Percentiles rank a stretch among this genome's conserved stretches.
These are phyloP conservation scores for Fusarium heterosporum DNA, from an alignment of 2,329 filamentous ascomycete genomes.

Conservation along the genomic window DNA sequence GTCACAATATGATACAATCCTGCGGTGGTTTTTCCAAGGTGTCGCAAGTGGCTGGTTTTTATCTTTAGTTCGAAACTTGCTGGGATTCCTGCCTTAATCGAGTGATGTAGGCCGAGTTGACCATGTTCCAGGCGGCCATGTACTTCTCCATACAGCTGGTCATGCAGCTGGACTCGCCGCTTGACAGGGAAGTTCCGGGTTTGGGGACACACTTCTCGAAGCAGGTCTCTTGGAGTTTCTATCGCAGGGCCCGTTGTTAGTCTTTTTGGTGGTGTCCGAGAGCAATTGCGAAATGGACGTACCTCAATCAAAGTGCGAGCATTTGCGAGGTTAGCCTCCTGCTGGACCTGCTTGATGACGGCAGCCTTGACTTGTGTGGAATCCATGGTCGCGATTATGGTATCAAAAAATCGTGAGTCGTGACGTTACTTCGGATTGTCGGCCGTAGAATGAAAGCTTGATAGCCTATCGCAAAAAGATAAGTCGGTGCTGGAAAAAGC, in stretches of 20 bases:
- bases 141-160: slow-evolving; percentile 87
- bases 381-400: slow-evolving; percentile 60
- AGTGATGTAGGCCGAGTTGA: slow-evolving; percentile 75
- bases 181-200: slow-evolving; percentile 74
- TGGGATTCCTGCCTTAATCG: slow-evolving; percentile 69
- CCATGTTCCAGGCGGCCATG: slow-evolving; percentile 81
- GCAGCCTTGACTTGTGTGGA: slow-evolving; percentile 69
- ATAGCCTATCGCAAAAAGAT: slow-evolving; percentile 20
- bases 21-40: slow-evolving; percentile 2
- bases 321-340: slow-evolving; percentile 75
- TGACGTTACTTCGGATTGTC: slow-evolving; percentile 27
- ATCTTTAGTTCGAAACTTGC: not conserved
- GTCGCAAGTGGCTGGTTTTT: slow-evolving; percentile 18
- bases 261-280: slow-evolving; percentile 17
- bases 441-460: slow-evolving; percentile 29
- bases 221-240: slow-evolving; percentile 87
- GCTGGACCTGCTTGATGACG: slow-evolving; percentile 73
- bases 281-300: slow-evolving; percentile 26
- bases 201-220: slow-evolving; percentile 82
- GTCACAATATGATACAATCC: slow-evolving; percentile 47
- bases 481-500: slow-evolving; percentile 26
- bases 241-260: not conserved
- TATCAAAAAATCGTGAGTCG: slow-evolving; percentile 27
- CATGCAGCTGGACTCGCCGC: slow-evolving; percentile 76
- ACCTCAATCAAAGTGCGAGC: slow-evolving; percentile 78